phyloP scores from a whole-genome alignment of 495 filamentous ascomycete genomes.

The Penicillium cinerascens region DNA sequence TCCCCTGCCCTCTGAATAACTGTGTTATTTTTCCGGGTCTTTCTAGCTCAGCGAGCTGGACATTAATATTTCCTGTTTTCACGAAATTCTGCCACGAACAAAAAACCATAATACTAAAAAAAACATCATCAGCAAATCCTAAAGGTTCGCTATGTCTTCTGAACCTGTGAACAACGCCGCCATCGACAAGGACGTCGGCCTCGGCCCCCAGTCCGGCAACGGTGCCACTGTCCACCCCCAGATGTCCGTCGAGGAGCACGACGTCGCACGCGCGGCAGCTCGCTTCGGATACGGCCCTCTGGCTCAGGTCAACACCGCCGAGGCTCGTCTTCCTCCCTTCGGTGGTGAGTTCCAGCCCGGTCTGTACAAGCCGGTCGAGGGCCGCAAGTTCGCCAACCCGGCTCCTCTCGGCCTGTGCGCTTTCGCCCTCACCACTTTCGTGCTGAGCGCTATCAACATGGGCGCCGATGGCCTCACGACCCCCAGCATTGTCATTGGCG shows the following conservation, averaged over 20 bases:
- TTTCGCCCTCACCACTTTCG: slow-evolving; percentile 96
- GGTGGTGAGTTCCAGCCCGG: slow-evolving; percentile 97
- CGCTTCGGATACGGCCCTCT: slow-evolving; percentile 63
- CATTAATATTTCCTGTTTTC: slow-evolving; percentile 6
- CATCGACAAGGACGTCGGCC: slow-evolving; percentile 38
- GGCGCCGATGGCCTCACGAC: slow-evolving; percentile 52
- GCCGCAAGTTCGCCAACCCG: slow-evolving; percentile 83
- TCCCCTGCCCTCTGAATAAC: slow-evolving; percentile 18
- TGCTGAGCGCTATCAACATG: slow-evolving; percentile 83
- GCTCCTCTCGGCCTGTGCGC: slow-evolving; percentile 81
- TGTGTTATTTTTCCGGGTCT: slow-evolving; percentile 20
- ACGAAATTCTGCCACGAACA: background rate
- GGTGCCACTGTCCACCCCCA: slow-evolving; percentile 23
- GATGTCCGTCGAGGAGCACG: slow-evolving; percentile 47
- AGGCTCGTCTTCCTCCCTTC: slow-evolving; percentile 71
- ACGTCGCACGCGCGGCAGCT: slow-evolving; percentile 43
- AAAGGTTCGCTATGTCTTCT: slow-evolving; percentile 28
- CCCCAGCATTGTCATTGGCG: slow-evolving; percentile 67
- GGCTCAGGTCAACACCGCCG: slow-evolving; percentile 61
- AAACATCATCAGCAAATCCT: background rate
- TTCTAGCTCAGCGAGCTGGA: slow-evolving; percentile 26
- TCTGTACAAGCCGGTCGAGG: slow-evolving; percentile 71
- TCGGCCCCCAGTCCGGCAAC: slow-evolving; percentile 15
- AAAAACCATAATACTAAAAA: slow-evolving; percentile 4
- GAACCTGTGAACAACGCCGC: slow-evolving; percentile 22